These are phyloP conservation scores for Starmerella bombi DNA, from an alignment of 805 yeast species.

Conservation along the genomic window DNA sequence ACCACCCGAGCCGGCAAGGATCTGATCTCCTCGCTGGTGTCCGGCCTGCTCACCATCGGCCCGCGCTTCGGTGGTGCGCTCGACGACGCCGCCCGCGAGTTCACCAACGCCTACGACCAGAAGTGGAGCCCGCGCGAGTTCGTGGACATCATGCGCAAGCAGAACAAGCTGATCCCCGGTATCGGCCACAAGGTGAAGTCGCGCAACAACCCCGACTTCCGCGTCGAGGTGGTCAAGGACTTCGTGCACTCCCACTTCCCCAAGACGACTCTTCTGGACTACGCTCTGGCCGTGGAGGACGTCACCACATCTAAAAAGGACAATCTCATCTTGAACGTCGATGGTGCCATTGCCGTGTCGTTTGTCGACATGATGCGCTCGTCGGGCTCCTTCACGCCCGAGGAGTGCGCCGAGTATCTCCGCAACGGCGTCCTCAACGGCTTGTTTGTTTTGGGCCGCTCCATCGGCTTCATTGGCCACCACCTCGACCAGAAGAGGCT, in stretches of 20 bases:
- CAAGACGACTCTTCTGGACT: constrained; percentile 31
- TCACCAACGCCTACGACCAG: constrained; percentile 33
- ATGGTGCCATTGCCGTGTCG: constrained; percentile 36
- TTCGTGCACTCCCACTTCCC: constrained; percentile 35
- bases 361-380: constrained; percentile 34
- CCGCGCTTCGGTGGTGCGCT: constrained; percentile 37
- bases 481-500: constrained; percentile 37
- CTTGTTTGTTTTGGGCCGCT: constrained; percentile 34
- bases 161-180: constrained; percentile 37
- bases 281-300: constrained; percentile 37
- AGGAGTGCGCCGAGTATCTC: constrained; percentile 35
- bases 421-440: constrained; percentile 37
- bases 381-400: constrained; percentile 34
- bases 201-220: constrained; percentile 37
- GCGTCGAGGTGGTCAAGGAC: constrained; percentile 37
- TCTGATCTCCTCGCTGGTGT: constrained; percentile 34
- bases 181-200: constrained; percentile 38
- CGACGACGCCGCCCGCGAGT: constrained; percentile 37
- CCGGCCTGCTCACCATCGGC: constrained; percentile 35
- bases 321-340: constrained; percentile 34
- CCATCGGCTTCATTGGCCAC: constrained; percentile 36
- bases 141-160: constrained; percentile 36
- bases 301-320: constrained; percentile 39
- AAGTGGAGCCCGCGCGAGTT: constrained; percentile 36
- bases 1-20: constrained; percentile 39